phyloP scores from a whole-genome alignment of 129 eudicot species.

The Saussurea involucrata region DNA sequence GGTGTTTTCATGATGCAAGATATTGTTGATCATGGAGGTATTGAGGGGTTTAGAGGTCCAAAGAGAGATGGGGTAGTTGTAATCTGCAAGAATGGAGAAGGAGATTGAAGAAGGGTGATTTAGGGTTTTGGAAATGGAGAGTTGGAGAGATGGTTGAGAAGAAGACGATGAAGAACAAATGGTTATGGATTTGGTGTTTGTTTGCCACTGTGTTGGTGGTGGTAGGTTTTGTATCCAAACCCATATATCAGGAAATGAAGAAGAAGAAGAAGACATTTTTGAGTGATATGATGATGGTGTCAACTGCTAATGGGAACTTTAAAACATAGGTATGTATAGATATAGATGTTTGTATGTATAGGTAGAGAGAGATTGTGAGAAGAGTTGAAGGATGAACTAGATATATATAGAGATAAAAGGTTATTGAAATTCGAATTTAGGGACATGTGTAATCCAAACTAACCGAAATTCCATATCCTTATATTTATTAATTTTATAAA shows the following conservation, averaged over 20 bases:
- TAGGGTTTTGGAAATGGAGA: slow-evolving; percentile 42
- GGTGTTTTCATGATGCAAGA: slow-evolving; percentile 21
- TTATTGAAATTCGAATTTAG: neutral
- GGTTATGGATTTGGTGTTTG: slow-evolving; percentile 41
- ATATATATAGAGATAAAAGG: neutral
- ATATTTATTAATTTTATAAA: no score
- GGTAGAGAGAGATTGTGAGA: neutral
- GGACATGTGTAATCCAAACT: neutral
- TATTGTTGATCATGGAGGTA: slow-evolving; percentile 9
- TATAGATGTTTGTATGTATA: neutral
- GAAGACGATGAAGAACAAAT: slow-evolving; percentile 60
- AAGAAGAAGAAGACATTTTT: slow-evolving; percentile 34
- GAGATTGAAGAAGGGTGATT: slow-evolving; percentile 27
- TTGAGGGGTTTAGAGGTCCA: slow-evolving; percentile 75
- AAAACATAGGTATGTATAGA: neutral
- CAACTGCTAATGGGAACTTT: neutral
- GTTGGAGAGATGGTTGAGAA: slow-evolving; percentile 57
- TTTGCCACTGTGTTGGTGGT: slow-evolving; percentile 56
- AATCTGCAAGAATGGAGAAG: slow-evolving; percentile 56
- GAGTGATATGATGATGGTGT: slow-evolving; percentile 1
- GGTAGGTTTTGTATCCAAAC: slow-evolving; percentile 71
- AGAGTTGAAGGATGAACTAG: neutral
- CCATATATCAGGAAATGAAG: slow-evolving; percentile 62
- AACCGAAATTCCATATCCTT: no score
- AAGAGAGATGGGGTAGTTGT: slow-evolving; percentile 47